Base-by-base conservation (phyloP, 2,329 filamentous ascomycete species). In the Fusarium beomiforme region DNA sequence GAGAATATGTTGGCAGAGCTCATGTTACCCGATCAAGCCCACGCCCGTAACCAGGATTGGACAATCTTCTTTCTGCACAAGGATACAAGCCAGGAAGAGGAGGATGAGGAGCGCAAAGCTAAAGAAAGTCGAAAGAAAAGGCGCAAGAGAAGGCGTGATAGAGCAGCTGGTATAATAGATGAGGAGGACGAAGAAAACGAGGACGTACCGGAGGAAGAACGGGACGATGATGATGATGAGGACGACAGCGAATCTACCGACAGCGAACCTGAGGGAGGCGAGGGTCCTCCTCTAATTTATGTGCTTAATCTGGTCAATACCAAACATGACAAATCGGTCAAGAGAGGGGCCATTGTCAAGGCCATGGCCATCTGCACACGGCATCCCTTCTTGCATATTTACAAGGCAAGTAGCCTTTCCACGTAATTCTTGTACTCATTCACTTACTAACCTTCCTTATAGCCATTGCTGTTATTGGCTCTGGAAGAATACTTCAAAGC, bases 1-100 rank as follows among this genome's bases (percentile, higher is more conserved):
- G 96, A 99, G 83, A 92, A 97, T 77, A 98, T 98, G 95, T 83
- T 99, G 78, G 96, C 96, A 10, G 96, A 99, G 84, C 89, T 99
- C 77, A 99, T 99, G 96, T 85, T 99, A 79, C 96, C 96, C 0
- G 96, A 99, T 81, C 95, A 98, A 82, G 94, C 95, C 24, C 96
- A 99, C 82, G 90, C 96, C 67, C 90, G 96, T 41, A 95, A 93
- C 78, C 95, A 98, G 82, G 96, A 99, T 80, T 99, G 96, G 96
- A 99, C 96, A 43, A 97, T 98, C 59, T 99, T 99, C 84, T 99
- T 99, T 79, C 81, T 99, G 61, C 96, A 99, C 83, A 98, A 98
- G 80, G 96, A 99, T 80, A 93, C 91, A 6, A 95, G 90, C 66
- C 90, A 92, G 54, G 91, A 93, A 65, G 93, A 95, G 62, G 95